These are phyloP conservation scores for Verticillium tricorpus DNA, from an alignment of 2,329 filamentous ascomycete genomes.

Conservation along the genomic window DNA sequence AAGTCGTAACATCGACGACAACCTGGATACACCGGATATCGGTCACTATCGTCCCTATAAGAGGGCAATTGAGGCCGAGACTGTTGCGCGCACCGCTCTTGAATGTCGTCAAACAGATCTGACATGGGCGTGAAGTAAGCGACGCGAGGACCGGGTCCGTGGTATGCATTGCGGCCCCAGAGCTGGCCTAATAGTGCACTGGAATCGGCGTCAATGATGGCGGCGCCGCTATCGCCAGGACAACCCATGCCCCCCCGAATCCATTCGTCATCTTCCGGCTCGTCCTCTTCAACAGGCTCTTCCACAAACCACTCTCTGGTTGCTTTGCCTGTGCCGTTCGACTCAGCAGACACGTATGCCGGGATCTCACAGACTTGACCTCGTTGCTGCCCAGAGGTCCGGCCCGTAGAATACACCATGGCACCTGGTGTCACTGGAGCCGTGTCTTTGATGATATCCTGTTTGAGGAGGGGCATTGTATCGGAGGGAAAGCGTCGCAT, in stretches of 20 bases:
- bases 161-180: conserved; percentile 40
- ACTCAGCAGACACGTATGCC: conserved; percentile 32
- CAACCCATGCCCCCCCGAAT: conserved; percentile 41
- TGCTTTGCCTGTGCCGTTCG: conserved; percentile 35
- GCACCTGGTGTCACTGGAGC: conserved; percentile 28
- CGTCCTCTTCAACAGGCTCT: conserved; percentile 28
- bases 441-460: conserved; percentile 25
- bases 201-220: conserved; percentile 34
- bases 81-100: conserved; percentile 36
- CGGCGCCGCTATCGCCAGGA: conserved; percentile 38
- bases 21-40: conserved; percentile 33
- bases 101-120: conserved; percentile 41
- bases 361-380: conserved; percentile 39
- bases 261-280: conserved; percentile 33
- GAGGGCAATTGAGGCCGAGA: conserved; percentile 34
- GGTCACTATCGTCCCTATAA: conserved; percentile 33
- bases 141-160: conserved; percentile 32
- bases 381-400: conserved; percentile 37
- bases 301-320: conserved; percentile 43
- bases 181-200: conserved; percentile 36
- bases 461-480: conserved; percentile 23
- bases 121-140: conserved; percentile 39
- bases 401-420: conserved; percentile 32
- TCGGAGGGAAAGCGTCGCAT: conserved; percentile 34
- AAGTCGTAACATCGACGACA: conserved; percentile 37